Base-by-base conservation (phyloP, 192 early-diverging fungal genomes). In the Entomortierella beljakovae region DNA sequence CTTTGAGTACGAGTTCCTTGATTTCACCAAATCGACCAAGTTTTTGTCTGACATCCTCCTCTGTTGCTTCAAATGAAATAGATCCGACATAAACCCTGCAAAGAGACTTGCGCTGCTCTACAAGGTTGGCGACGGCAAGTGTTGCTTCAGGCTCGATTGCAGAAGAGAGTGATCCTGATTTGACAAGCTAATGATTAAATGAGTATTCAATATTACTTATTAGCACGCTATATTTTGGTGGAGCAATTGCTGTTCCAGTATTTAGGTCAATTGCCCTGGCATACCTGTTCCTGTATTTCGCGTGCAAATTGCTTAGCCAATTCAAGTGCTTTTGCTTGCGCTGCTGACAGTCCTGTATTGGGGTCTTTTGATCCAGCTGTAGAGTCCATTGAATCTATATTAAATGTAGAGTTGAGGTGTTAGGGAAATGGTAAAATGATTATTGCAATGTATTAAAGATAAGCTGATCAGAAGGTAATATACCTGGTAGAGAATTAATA, bases 11-110 rank as follows among this genome's bases (percentile, higher is more conserved):
- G 37, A 96, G 80, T 49, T 87, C 87, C 49, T 89, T 87, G 67
- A 97, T 90, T 1, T 84, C 71, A 0, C 95, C 95, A 77, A 92
- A 97, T 64, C 93, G 90, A 16, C 84, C 64, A 71, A 97, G 95
- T 22, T 93, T 91, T 25, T 83, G 86, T 42, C 87, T 81, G n/a
- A 96, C 89, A 69, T 95, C 91, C 33, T 86, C 88, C 57, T 96
- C 94, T 0, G 87, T 93, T 57, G 95, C 85, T 63, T 95, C 94
- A 80, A 94, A 95, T 69, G 89, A 92, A 33, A 95, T 93, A 23
- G 94, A 95, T 25, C 94, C 94, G 32, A 95, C 91, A 82, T 95
- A 95, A 20, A 95, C 82, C 8, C 92, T 62, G 61, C 75, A 79
- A 5, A 79, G 67, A 1, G 67, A 64, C 18, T 79, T 79, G 40